These are phyloP conservation scores for Chaetomium sp. DNA, from an alignment of 2,329 filamentous ascomycete genomes.

Conservation along the genomic window DNA sequence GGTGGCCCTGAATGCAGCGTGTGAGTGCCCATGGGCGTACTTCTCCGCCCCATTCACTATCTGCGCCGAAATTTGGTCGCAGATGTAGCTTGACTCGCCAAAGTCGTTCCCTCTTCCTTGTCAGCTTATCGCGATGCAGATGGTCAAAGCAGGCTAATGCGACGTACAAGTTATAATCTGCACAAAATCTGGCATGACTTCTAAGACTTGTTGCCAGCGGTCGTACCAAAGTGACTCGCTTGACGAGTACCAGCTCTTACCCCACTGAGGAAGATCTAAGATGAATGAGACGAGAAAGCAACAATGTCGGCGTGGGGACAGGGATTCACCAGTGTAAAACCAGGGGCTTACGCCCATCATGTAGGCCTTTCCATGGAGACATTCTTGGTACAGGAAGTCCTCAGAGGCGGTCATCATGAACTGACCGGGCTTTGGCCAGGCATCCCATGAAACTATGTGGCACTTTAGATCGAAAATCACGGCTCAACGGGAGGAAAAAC, in stretches of 20 bases:
- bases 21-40: slow-evolving; percentile 42
- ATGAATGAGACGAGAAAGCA: neutral
- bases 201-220: slow-evolving; percentile 48
- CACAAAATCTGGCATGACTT: slow-evolving; percentile 45
- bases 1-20: slow-evolving; percentile 42
- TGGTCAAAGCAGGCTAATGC: neutral
- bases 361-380: slow-evolving; percentile 38
- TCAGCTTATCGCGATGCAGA: neutral
- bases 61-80: slow-evolving; percentile 38
- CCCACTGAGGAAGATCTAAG: slow-evolving; percentile 26
- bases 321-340: slow-evolving; percentile 35
- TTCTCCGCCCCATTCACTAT: slow-evolving; percentile 41
- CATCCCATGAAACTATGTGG: slow-evolving; percentile 40
- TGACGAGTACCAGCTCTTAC: slow-evolving; percentile 52
- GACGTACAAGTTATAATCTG: slow-evolving; percentile 47
- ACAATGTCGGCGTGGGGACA: slow-evolving; percentile 14
- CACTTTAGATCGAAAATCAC: neutral
- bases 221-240: slow-evolving; percentile 50
- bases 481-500: neutral
- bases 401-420: slow-evolving; percentile 32
- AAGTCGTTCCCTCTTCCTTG: slow-evolving; percentile 45
- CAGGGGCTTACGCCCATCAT: slow-evolving; percentile 42
- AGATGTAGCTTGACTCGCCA: slow-evolving; percentile 54
- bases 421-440: slow-evolving; percentile 40
- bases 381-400: slow-evolving; percentile 34